A percentile compares a stretch with the other conserved stretches of the same genome.
Evolutionary conservation across 371 early-diverging fungal genomes (phyloP).

Genomic region (Sporodiniella umbellata): DNA sequence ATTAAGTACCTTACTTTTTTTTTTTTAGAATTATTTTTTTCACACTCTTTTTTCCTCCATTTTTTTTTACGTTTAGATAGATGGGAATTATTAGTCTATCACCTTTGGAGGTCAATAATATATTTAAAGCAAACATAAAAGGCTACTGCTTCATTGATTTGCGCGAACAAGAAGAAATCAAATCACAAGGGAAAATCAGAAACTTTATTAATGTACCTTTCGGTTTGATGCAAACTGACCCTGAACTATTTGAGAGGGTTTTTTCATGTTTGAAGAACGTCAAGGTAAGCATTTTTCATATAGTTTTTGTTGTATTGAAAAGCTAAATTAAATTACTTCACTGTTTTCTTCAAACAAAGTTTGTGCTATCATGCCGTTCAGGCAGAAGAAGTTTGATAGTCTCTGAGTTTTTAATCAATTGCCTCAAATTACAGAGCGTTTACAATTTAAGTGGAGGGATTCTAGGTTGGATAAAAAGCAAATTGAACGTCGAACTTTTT

Average conservation of each 20-base stretch:
- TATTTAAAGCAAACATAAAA: not conserved
- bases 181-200: constrained; percentile 22
- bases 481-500: constrained; percentile 9
- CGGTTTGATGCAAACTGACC: constrained; percentile 16
- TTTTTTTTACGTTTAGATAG: not conserved
- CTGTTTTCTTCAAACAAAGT: constrained; percentile 3
- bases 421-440: constrained; percentile 13
- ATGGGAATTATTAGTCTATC: not conserved
- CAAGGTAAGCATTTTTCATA: constrained; percentile 13
- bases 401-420: constrained; percentile 4
- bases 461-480: constrained; percentile 15
- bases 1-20: too few relatives aligned
- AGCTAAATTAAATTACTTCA: too few relatives aligned
- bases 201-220: constrained; percentile 29
- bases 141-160: constrained; percentile 21
- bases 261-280: constrained; percentile 15
- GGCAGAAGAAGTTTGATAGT: constrained; percentile 20
- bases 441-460: constrained; percentile 21
- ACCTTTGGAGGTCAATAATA: not conserved
- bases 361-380: constrained; percentile 21
- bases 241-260: constrained; percentile 14
- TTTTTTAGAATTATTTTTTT: too few relatives aligned
- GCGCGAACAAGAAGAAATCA: constrained; percentile 27
- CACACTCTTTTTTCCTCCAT: not conserved
- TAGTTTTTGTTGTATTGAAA: not conserved